Evolutionary conservation across 805 yeast genomes (phyloP).

Genomic region (Zygoascus biomembranicola): DNA sequence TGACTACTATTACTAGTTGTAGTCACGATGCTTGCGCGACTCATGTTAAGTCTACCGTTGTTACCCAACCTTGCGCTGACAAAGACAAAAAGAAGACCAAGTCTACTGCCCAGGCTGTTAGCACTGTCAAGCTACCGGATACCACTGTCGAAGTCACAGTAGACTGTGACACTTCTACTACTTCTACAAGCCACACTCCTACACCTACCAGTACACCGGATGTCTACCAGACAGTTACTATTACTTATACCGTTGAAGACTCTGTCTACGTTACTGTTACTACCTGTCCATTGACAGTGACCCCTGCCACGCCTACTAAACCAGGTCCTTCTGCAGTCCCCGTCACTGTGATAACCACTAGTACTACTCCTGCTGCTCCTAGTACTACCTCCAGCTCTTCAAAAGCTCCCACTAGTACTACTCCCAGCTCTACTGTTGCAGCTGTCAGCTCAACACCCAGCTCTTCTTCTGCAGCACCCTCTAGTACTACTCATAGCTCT

Average conservation of each 20-base stretch:
- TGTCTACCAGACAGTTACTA: conserved; percentile 1
- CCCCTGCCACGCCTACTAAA: conserved; percentile 1
- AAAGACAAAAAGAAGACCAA: too few species aligned
- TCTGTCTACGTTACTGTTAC: conserved; percentile 5
- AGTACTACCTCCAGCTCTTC: not conserved
- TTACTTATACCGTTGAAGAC: conserved; percentile 6
- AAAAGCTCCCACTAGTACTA: not conserved
- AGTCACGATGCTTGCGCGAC: not conserved
- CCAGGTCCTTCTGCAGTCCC: conserved; percentile 4
- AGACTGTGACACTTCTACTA: not conserved
- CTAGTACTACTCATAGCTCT: not conserved
- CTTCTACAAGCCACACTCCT: not conserved
- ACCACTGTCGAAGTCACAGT: not conserved
- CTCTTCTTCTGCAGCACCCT: not conserved
- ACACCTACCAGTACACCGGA: not conserved
- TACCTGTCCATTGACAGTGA: conserved; percentile 8
- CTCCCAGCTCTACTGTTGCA: not conserved
- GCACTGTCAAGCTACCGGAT: not conserved
- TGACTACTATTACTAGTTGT: not conserved
- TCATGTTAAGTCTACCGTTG: not conserved
- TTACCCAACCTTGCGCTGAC: too few species aligned
- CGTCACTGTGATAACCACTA: not conserved
- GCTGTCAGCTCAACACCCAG: not conserved
- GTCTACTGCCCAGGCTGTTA: not conserved
- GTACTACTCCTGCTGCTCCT: not conserved